Evolutionary conservation across 306 rosid species (phyloP), one percentile per base, ranked within the genome.

Genomic region (Fragaria nilgerrensis): DNA sequence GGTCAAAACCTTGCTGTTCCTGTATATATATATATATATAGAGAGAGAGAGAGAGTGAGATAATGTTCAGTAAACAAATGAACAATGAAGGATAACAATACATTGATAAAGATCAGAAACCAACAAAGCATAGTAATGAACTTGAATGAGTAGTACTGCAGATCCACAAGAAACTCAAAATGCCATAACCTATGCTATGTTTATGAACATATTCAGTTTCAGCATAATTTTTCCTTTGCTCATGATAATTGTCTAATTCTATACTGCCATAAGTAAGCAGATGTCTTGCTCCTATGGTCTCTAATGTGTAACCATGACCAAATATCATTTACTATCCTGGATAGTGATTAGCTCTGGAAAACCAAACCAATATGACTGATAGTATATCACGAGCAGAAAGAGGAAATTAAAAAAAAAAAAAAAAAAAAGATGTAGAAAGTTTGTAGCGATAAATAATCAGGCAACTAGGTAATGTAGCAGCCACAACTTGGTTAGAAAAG

Each of bases 241-340:
- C 95, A 81, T 67, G 79, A 74, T 85, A 88, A 77, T 83, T 90
- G 91, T 80, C 88, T 86, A 75, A 90, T 87, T 87, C 87, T 89
- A 80, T 94, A 96, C 96, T 92, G 95, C 63, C 68, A 83, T 27
- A 77, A 49, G 44, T 72, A 81, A 59, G 16, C 63, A 48, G 70
- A 39, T 39, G 61, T 68, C 39, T 72, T 78, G 15, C 63, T 43
- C 27, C 70, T 70, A 49, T 62, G 62, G 69, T 52, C 48, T 71
- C 32, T 75, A 77, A 29, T 76, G 72, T 73, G 65, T 43, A 67
- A 68, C 43, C 67, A 65, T 56, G 9, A 36, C 41, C 39, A 78
- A 12, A 34, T 78, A 36, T 25, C 15, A 55, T 48, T 49, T 73
- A 56, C 75, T 50, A 23, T 15, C 36, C 70, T 9, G 6, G 19